phyloP scores from a whole-genome alignment of 306 rosid genomes.

The Mimosa pudica region DNA sequence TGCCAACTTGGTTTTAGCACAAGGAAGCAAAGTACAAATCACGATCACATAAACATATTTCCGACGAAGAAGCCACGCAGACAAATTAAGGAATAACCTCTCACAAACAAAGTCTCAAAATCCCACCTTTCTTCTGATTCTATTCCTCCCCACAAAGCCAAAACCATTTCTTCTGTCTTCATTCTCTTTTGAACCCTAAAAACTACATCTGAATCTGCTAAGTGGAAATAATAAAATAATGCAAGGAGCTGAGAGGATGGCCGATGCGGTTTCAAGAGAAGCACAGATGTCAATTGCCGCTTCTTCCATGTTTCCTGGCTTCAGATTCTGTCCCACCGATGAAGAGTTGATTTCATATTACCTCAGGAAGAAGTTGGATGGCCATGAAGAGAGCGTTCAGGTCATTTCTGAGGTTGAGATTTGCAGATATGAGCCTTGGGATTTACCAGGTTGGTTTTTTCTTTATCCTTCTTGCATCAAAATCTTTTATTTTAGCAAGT shows the following conservation, averaged over 20 bases:
- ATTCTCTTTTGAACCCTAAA: background rate
- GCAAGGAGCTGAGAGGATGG: background rate
- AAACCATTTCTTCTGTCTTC: background rate
- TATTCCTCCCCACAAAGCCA: background rate
- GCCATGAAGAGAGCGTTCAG: constrained; percentile 61
- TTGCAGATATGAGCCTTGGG: constrained; percentile 92
- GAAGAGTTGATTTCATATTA: constrained; percentile 83
- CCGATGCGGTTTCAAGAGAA: constrained; percentile 52
- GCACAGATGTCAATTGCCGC: constrained; percentile 71
- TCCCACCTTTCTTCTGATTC: constrained; percentile 6
- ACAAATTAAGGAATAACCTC: constrained; percentile 12
- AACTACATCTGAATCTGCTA: background rate
- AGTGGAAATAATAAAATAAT: background rate
- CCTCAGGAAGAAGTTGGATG: constrained; percentile 70
- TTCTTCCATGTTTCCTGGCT: constrained; percentile 87
- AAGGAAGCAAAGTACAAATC: background rate
- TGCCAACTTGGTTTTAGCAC: background rate
- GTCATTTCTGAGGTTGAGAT: constrained; percentile 83
- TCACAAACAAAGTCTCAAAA: background rate
- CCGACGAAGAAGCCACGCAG: no score
- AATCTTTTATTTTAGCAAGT: background rate
- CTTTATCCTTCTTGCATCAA: background rate
- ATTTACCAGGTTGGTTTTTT: constrained; percentile 62
- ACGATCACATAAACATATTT: no score
- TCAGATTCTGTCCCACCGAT: constrained; percentile 90